Base-by-base conservation (phyloP, 2,329 filamentous ascomycete species). In the Sporothrix globosa region DNA sequence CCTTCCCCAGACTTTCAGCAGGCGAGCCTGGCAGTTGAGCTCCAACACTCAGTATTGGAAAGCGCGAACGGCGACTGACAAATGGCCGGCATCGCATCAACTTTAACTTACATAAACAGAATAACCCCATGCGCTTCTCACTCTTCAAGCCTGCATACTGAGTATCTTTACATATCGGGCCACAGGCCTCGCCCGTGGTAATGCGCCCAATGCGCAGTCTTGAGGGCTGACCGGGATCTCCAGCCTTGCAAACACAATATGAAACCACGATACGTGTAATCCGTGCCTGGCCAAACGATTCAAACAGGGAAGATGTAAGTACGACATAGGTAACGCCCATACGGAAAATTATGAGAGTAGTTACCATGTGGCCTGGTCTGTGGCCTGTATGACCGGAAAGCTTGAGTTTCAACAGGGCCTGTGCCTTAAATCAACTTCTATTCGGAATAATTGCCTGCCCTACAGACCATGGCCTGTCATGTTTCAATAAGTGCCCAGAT, bases 1-100 rank as follows among this genome's bases (percentile, higher is more conserved):
- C 34, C 44, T 61, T 69, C 67, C 41, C 61, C 61, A 50, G 48
- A 65, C 46, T 65, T 65, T 34, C 61, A 21, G 61, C 34, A 44
- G 61, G 46, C 34, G 60, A 65, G 44, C 60, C 24, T 65, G 17
- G 61, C 44, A 13, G 14, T 30, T 11, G 39, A 19, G 6, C 17
- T 6, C n/a, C 44, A 1, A 65, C 41, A 13, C 14, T 13, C 17
- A 34, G 10, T 14, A 58, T 14, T 34, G 54, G 54, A n/a, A 58
- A 30, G 54, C 54, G 30, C 54, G 19, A 58, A 39, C 19, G 30
- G 2, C 34, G 11, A 21, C n/a, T n/a, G n/a, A n/a, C n/a, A n/a
- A n/a, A 41, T 6, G 34, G 24, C 60, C 41, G 14, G 48, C 41
- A 65, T 46, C 61, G 24, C 44, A 65, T n/a, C 44, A 7, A 14